Percentiles rank a stretch among this genome's conserved stretches.
phyloP scores from a whole-genome alignment of 202 grass and related monocot genomes.

The Carex arenaria region DNA sequence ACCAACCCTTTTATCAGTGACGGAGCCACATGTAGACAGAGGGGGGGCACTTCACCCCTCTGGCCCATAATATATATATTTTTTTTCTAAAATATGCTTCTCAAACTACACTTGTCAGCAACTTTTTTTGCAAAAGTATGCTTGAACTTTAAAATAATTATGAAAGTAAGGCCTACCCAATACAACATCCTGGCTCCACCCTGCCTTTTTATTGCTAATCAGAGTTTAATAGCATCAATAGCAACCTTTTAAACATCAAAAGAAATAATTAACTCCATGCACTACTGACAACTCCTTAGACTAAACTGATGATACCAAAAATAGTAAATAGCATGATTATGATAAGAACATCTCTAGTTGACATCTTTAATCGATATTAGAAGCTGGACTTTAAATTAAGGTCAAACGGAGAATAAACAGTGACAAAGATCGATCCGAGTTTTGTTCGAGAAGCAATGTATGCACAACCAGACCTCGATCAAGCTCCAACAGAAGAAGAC shows the following conservation, averaged over 20 bases:
- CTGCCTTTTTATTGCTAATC: background rate
- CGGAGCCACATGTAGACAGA: too few relatives aligned
- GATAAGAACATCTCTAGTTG: background rate
- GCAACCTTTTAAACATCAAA: background rate
- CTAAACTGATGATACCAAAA: background rate
- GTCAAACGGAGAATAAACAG: background rate
- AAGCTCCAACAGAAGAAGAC: background rate
- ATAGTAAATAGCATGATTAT: background rate
- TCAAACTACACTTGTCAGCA: too few relatives aligned
- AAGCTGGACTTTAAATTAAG: background rate
- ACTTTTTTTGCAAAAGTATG: too few relatives aligned
- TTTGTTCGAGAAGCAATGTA: background rate
- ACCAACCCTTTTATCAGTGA: background rate
- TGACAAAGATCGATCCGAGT: background rate
- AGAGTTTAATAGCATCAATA: background rate
- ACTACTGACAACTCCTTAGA: background rate
- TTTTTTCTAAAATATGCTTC: too few relatives aligned
- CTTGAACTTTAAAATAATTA: too few relatives aligned
- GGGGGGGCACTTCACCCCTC: too few relatives aligned
- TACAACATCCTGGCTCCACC: too few relatives aligned
- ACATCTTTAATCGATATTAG: background rate
- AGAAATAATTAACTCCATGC: background rate
- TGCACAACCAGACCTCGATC: slow-evolving; percentile 1
- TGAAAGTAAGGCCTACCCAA: too few relatives aligned
- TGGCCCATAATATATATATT: too few relatives aligned